Conservation (phyloP, 805 yeast species). For the Cephaloascus albidus region DNA sequence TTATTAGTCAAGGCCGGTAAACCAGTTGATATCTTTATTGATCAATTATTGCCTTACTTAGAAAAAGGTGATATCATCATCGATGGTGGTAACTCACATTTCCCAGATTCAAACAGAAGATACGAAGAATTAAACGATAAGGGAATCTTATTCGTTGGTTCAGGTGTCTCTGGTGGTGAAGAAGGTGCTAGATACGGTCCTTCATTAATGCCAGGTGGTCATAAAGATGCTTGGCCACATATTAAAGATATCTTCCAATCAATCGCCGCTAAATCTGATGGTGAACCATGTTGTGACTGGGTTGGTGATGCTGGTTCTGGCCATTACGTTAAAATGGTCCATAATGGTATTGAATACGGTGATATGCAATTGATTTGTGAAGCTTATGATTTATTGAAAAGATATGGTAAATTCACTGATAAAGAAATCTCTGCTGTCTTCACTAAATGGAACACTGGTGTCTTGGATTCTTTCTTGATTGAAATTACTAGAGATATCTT, state of each 20-base stretch:
- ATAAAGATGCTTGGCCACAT: constrained; percentile 97
- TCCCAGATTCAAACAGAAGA: constrained; percentile 98
- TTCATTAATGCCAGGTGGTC: constrained; percentile 99
- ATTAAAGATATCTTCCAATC: constrained; percentile 94
- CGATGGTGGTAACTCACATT: constrained; percentile 99
- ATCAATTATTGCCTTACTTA: constrained; percentile 79
- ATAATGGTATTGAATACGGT: constrained; percentile 99
- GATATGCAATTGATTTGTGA: constrained; percentile 99
- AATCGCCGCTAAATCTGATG: constrained; percentile 92
- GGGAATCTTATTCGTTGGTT: constrained; percentile 91
- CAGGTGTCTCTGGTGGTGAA: constrained; percentile 99
- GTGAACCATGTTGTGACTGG: constrained; percentile 99
- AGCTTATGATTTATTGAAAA: constrained; percentile 93
- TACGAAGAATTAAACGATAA: constrained; percentile 77
- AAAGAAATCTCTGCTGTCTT: constrained; percentile 92
- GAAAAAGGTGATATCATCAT: constrained; percentile 97
- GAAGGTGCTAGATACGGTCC: constrained; percentile 99
- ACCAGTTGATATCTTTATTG: constrained; percentile 88
- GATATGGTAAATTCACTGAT: constrained; percentile 84
- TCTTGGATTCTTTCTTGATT: constrained; percentile 90
- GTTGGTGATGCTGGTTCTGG: constrained; percentile 99
- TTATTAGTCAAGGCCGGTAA: constrained; percentile 93
- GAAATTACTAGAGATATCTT: constrained; percentile 96
- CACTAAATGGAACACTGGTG: constrained; percentile 93
- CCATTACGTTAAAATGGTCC: constrained; percentile 99